These are phyloP conservation scores for Backusella parvicylindrica DNA, from an alignment of 192 early-diverging fungal genomes.

Conservation along the genomic window DNA sequence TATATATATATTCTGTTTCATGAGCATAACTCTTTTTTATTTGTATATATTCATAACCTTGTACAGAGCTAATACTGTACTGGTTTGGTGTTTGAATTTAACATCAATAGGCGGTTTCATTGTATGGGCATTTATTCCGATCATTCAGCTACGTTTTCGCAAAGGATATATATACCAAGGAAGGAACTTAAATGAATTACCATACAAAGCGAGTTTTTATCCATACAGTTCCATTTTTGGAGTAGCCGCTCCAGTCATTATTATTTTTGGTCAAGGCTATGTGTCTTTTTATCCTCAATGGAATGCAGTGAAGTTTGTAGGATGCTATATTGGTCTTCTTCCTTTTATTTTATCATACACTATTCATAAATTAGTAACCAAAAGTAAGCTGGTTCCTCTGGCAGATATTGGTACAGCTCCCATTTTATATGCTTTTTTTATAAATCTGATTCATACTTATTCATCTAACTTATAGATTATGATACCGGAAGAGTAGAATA, in stretches of 20 bases:
- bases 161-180: constrained; percentile 70
- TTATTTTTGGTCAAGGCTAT: constrained; percentile 55
- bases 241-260: constrained; percentile 55
- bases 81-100: constrained; percentile 58
- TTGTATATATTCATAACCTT: constrained; percentile 35
- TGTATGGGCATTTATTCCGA: constrained; percentile 78
- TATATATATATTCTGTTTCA: not conserved
- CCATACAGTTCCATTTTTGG: constrained; percentile 69
- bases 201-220: constrained; percentile 72
- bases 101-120: constrained; percentile 74
- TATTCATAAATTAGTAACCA: not conserved
- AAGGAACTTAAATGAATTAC: constrained; percentile 52
- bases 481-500: not conserved
- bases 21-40: not conserved
- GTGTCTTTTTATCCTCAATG: constrained; percentile 34
- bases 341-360: not conserved
- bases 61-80: constrained; percentile 62
- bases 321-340: not conserved
- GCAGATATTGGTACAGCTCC: not conserved
- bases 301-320: not conserved
- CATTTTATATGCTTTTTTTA: no score
- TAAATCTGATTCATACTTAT: not conserved
- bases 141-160: constrained; percentile 83
- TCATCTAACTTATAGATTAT: not conserved
- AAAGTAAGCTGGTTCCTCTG: not conserved